Evolutionary conservation across 352 stramenopile genomes (phyloP), one percentile per base, ranked within the genome.

Genomic region (Phytophthora melonis): DNA sequence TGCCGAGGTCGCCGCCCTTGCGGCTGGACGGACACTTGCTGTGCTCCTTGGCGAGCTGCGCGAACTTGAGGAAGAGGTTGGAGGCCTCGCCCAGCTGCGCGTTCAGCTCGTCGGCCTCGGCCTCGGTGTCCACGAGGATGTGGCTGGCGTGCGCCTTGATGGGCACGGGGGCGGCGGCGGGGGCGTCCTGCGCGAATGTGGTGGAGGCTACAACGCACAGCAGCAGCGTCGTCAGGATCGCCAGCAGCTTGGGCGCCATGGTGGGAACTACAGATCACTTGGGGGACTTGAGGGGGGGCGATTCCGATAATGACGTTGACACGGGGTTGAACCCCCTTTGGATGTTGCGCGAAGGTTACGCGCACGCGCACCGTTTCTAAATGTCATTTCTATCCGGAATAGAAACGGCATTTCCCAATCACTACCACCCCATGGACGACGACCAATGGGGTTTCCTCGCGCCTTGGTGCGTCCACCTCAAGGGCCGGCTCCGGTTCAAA

Each of bases 121-220:
- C 71, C 62, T 95, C 89, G 53, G 83, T 82, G 67, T 91, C 82
- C 54, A 95, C 87, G 58, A 95, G 83, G 65, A 95, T 93, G 73
- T 95, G 89, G 75, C 89, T 94, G 36, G 89, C 89, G 61, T 90
- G 86, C 45, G 86, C 86, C 50, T 84, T 78, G 36, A 65, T 68
- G 36, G 36, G 47, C 13, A 63, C 63, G n/a, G 75, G 63, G 27
- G 60, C 58, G 25, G 58, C 18, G 10, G 36, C 41, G 43, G 53
- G 27, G 23, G 63, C 58, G 1, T 74, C 52, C 41, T 74, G 55
- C 14, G 27, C 65, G 13, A 43, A 43, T 7, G 65, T 36, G 27
- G 45, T 32, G 13, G 63, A 75, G 7, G 49, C 68, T 5, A 69
- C 47, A 18, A 57, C 67, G n/a, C 67, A 67, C 25, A 80, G 30